A percentile compares a stretch with the other conserved stretches of the same genome.
phyloP scores from a whole-genome alignment of 2,329 filamentous ascomycete species.

The Pestalotiopsis sp. region DNA sequence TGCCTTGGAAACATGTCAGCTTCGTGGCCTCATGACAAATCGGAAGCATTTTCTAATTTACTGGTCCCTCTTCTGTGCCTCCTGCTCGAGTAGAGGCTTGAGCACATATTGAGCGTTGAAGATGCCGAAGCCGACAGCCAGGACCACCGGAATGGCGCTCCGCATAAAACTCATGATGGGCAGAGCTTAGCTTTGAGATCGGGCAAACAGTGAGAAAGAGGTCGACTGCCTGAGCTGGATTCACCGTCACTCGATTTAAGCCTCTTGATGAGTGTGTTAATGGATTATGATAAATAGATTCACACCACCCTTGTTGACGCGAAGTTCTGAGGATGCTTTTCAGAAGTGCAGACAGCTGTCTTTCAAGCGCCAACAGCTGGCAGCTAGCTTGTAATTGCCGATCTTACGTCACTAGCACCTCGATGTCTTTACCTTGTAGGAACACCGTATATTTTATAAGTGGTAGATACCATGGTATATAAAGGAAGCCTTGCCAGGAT shows the following conservation, averaged over 20 bases:
- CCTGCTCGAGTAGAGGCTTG: constrained; percentile 1
- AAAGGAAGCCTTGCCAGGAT: too few species aligned
- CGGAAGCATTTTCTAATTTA: not conserved
- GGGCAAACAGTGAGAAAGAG: not conserved
- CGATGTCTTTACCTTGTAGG: too few species aligned
- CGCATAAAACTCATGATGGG: constrained; percentile 1
- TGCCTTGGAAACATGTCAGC: not conserved
- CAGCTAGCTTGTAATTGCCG: not conserved
- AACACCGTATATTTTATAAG: too few species aligned
- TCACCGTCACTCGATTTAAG: not conserved
- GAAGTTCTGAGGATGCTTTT: not conserved
- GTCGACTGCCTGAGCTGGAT: not conserved
- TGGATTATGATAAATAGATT: not conserved
- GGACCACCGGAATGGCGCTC: not conserved
- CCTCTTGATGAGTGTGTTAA: not conserved
- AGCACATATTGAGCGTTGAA: constrained; percentile 6
- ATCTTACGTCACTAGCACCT: too few species aligned
- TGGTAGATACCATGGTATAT: too few species aligned
- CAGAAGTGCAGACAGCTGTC: not conserved
- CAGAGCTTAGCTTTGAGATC: not conserved
- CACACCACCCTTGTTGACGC: not conserved
- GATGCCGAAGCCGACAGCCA: constrained; percentile 4
- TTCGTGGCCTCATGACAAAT: not conserved
- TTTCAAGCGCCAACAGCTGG: not conserved
- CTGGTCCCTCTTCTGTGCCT: constrained; percentile 2